Conservation (phyloP, 768 basidiomycete species). For the Leucocoprinus sp. region DNA sequence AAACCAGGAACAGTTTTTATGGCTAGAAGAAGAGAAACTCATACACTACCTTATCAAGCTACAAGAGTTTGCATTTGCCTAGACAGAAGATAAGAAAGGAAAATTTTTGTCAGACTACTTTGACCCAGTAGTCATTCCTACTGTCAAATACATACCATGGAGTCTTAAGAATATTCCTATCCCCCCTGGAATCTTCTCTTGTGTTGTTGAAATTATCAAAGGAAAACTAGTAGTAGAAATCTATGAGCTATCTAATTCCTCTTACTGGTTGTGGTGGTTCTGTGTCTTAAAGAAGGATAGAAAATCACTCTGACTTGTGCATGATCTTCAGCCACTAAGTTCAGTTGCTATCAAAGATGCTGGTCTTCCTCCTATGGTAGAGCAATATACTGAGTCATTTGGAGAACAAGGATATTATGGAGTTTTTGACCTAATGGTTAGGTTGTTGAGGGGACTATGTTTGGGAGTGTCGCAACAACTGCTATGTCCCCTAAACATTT, state of each 20-base stretch:
- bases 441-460: too few species aligned
- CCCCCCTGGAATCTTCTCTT: slow-evolving; percentile 20
- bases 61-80: slow-evolving; percentile 28
- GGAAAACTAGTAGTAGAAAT: slow-evolving; percentile 15
- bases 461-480: too few species aligned
- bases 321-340: slow-evolving; percentile 16
- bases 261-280: slow-evolving; percentile 14
- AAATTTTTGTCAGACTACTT: slow-evolving; percentile 20
- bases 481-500: too few species aligned
- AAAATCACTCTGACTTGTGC: slow-evolving; percentile 14
- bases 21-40: slow-evolving; percentile 28
- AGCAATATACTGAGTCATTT: slow-evolving; percentile 14
- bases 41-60: slow-evolving; percentile 21
- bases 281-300: slow-evolving; percentile 17
- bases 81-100: slow-evolving; percentile 21
- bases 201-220: slow-evolving; percentile 20
- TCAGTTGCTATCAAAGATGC: slow-evolving; percentile 14
- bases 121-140: slow-evolving; percentile 18
- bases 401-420: slow-evolving; percentile 10
- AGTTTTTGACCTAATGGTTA: slow-evolving; percentile 21
- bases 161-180: slow-evolving; percentile 23
- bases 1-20: slow-evolving; percentile 24
- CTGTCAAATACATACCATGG: slow-evolving; percentile 26
- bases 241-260: slow-evolving; percentile 11
- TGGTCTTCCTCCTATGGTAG: slow-evolving; percentile 13